Evolutionary conservation across 2,329 filamentous ascomycete species (phyloP).

Genomic region (Xylariaceae sp.): DNA sequence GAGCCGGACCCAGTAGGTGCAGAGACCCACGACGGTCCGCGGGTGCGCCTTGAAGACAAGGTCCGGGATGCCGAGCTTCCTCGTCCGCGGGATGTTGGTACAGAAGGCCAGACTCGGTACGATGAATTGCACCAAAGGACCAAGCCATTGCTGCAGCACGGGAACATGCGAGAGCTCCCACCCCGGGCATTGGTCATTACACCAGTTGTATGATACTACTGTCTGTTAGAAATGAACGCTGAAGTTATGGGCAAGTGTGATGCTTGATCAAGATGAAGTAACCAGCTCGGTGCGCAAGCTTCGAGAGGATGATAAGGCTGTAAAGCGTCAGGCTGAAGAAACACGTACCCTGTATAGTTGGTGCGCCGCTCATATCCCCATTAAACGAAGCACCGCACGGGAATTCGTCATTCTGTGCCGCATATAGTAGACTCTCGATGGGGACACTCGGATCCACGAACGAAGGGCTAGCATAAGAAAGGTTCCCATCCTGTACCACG

Average conservation of each 20-base stretch:
- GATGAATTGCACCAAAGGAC: slow-evolving; percentile 44
- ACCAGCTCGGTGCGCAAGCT: not conserved
- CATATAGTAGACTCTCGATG: slow-evolving; percentile 24
- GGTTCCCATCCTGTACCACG: slow-evolving; percentile 28
- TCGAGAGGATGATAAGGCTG: not conserved
- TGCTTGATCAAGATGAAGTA: not conserved
- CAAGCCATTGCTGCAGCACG: slow-evolving; percentile 41
- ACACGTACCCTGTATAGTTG: slow-evolving; percentile 28
- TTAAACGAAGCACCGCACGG: slow-evolving; percentile 38
- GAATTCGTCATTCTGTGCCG: slow-evolving; percentile 30
- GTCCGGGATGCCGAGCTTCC: slow-evolving; percentile 41
- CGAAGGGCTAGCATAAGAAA: slow-evolving; percentile 32
- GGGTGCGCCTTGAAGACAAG: slow-evolving; percentile 66
- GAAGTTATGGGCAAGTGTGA: too few relatives aligned
- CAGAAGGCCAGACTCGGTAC: slow-evolving; percentile 45
- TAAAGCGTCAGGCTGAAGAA: not conserved
- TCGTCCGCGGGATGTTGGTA: slow-evolving; percentile 43
- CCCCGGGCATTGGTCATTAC: slow-evolving; percentile 37
- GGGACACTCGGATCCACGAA: slow-evolving; percentile 34
- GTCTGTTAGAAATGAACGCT: not conserved
- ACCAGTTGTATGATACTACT: slow-evolving; percentile 39
- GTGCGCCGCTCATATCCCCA: slow-evolving; percentile 32
- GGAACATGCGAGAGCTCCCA: slow-evolving; percentile 40
- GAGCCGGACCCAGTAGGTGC: slow-evolving; percentile 37
- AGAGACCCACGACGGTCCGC: slow-evolving; percentile 49